Base-by-base conservation (phyloP, 306 rosid species). In the Alnus glutinosa region DNA sequence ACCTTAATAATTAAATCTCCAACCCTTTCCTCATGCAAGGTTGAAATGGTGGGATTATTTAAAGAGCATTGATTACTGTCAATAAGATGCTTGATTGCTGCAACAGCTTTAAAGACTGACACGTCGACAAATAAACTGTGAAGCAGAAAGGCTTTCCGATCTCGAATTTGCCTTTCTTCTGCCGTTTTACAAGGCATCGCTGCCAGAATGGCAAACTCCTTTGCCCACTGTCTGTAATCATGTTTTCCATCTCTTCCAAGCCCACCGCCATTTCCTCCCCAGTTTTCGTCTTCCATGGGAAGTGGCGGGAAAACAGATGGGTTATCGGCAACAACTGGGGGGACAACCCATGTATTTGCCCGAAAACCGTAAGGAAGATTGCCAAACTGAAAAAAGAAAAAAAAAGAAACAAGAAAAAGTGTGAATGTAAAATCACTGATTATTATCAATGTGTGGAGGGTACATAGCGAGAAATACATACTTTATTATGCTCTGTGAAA, bases 241-340 rank as follows among this genome's bases (percentile, higher is more conserved):
- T 92, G 92, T 63, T 83, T 89, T 63, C 85, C 82, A 57, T 90
- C 94, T 83, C 97, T 88, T 82, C 98, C 98, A 80, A 85, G 98
- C 30, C 98, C 98, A 79, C 98, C 98, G 23, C 98, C 98, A 75
- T 84, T 91, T 80, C 98, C 98, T 79, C 97, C 98, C 98, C 98
- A 92, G 61, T 77, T 79, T 77, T 91, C 98, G 71, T 95, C 98
- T 85, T 95, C 98, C 68, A 82, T 79, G 13, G 98, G 98, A 77
- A 95, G 96, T 30, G 90, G 86, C 1, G 90, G 92, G 84, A 91
- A 89, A 77, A 84, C 66, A 70, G 94, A 86, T 47, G 93, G 90
- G 62, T 85, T 92, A 69, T 91, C 97, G 19, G 96, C 94, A 86
- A 90, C 94, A 83, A 89, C 85, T n/a, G 97, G 94, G 83, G 98